Conservation (phyloP, 352 stramenopile species). For the Globisporangium okanoganense region DNA sequence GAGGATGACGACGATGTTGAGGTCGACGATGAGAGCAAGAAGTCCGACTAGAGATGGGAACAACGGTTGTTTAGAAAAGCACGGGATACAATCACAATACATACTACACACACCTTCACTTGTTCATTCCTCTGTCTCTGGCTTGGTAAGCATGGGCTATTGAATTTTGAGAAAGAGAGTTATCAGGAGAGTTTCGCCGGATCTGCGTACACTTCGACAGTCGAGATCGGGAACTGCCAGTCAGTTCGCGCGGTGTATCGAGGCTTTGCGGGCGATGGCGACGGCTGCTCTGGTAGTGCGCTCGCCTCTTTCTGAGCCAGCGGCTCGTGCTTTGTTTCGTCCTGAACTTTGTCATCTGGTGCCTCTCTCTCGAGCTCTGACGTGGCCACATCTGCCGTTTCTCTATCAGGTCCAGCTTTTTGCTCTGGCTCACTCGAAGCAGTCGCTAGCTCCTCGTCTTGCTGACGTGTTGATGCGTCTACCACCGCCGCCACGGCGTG, state of each 20-base stretch:
- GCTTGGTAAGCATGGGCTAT: neutral
- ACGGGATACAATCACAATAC: neutral
- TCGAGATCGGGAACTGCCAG: slow-evolving; percentile 75
- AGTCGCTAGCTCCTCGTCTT: neutral
- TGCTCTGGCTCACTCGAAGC: neutral
- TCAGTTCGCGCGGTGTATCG: slow-evolving; percentile 55
- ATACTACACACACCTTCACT: neutral
- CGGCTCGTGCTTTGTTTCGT: neutral
- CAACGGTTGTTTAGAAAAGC: neutral
- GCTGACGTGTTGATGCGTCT: neutral
- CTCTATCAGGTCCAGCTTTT: too few species aligned
- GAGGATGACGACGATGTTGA: slow-evolving; percentile 8
- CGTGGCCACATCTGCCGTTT: neutral
- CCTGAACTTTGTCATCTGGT: neutral
- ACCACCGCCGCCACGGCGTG: neutral
- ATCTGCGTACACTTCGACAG: slow-evolving; percentile 59
- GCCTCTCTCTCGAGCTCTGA: neutral
- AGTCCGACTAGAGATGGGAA: slow-evolving; percentile 1
- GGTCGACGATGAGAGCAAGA: neutral
- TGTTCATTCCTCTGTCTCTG: neutral
- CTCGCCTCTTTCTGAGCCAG: neutral
- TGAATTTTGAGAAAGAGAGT: neutral
- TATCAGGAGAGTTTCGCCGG: slow-evolving; percentile 19
- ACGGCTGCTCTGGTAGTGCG: slow-evolving; percentile 7
- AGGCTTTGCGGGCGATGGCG: slow-evolving; percentile 19